Evolutionary conservation across 2,329 filamentous ascomycete species (phyloP), one percentile per base, ranked within the genome.

Genomic region (Verruconis gallopava): DNA sequence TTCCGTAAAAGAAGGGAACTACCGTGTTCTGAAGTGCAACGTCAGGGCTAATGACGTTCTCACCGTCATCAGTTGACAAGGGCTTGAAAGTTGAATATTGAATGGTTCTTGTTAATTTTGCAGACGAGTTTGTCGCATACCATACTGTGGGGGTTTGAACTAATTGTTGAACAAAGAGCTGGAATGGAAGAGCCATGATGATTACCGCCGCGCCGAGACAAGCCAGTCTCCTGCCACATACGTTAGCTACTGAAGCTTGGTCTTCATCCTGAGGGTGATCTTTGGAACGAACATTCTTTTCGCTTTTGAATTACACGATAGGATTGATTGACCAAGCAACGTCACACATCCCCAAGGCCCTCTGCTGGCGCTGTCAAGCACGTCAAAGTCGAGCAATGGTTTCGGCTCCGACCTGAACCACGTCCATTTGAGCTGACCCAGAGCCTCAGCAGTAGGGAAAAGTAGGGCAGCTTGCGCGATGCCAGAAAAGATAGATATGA

Each of bases 341-440:
- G 38, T 6, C 14, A 41, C 6, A 11, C 25, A 9, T 9, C 38
- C 38, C 38, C 38, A 41, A 5, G 38, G 38, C n/a, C 38, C 38
- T 38, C 38, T 38, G 19, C 38, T 41, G 13, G 38, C 21, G 13
- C 14, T 41, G 38, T 41, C 38, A 5, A 41, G n/a, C 14, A 37
- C 9, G 11, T 41, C 38, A 38, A 41, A 41, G 21, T 41, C 38
- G 5, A 17, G 5, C 28, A 41, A 11, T 9, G 5, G 25, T n/a
- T 20, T 50, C 28, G 33, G 17, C 18, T 36, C 17, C 9, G 6
- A 53, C 25, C 25, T 30, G 51, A 58, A 61, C 33, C 33, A 36
- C 1, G 53, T 49, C 56, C 56, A 61, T 44, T 61, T 61, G 11
- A 59, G 44, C 40, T 59, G 58, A 11, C 52, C 51, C n/a, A 60